A percentile compares a stretch with the other conserved stretches of the same genome.
These are phyloP conservation scores for Pyrus hybrid DNA, from an alignment of 331 rosid genomes.

Conservation along the genomic window DNA sequence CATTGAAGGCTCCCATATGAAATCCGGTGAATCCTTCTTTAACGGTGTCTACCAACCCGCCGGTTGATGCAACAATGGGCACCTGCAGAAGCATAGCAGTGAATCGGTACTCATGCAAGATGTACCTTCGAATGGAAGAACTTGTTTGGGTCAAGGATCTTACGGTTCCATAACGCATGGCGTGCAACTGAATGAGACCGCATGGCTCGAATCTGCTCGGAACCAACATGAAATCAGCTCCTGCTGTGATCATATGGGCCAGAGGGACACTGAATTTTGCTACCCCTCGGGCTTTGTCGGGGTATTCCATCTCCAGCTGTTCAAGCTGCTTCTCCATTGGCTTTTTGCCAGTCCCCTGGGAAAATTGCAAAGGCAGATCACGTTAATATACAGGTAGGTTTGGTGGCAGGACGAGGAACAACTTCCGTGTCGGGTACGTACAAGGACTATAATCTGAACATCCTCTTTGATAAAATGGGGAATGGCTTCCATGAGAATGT, in stretches of 20 bases:
- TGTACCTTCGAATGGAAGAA: not conserved
- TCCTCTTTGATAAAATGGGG: conserved; percentile 46
- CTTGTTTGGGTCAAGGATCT: not conserved
- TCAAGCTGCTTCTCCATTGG: conserved; percentile 68
- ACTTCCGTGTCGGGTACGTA: conserved; percentile 18
- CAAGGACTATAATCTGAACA: conserved; percentile 66
- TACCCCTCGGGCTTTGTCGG: conserved; percentile 60
- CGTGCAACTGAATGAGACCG: conserved; percentile 74
- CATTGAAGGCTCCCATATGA: conserved; percentile 74
- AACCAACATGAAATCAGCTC: conserved; percentile 59
- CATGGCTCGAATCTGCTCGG: conserved; percentile 84
- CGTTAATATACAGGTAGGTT: conserved; percentile 2
- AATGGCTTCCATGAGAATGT: conserved; percentile 65
- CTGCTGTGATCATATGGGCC: conserved; percentile 71
- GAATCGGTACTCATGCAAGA: not conserved
- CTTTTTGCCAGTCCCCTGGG: conserved; percentile 70
- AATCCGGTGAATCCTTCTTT: conserved; percentile 76
- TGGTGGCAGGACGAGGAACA: not conserved
- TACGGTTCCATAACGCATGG: conserved; percentile 81
- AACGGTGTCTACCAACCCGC: conserved; percentile 73
- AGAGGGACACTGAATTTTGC: conserved; percentile 70
- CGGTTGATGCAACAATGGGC: conserved; percentile 74
- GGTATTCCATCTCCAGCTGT: conserved; percentile 43
- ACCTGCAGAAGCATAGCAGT: conserved; percentile 27
- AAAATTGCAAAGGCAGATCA: conserved; percentile 7